phyloP scores from a whole-genome alignment of 768 basidiomycete genomes.

The Mycena haematopus region DNA sequence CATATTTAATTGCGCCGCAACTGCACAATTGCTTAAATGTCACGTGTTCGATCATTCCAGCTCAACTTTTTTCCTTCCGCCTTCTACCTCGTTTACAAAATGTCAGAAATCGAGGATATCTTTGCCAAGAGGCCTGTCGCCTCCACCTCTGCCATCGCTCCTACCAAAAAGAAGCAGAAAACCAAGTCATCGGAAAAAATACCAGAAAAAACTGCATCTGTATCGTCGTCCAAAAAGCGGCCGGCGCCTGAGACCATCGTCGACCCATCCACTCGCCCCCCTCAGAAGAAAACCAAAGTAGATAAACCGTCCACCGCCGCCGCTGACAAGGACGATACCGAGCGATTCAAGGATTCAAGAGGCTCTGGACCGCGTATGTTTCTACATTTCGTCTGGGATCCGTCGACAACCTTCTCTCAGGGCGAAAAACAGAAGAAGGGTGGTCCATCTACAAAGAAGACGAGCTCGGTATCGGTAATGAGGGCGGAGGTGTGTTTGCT shows the following conservation, averaged over 20 bases:
- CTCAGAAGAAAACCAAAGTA: constrained; percentile 48
- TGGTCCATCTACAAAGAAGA: constrained; percentile 82
- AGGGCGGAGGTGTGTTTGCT: constrained; percentile 69
- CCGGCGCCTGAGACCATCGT: constrained; percentile 66
- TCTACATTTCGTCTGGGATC: constrained; percentile 12
- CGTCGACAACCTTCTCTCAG: constrained; percentile 44
- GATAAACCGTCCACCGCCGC: constrained; percentile 25
- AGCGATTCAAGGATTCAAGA: constrained; percentile 75
- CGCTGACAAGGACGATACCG: constrained; percentile 43
- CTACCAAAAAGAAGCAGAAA: constrained; percentile 56
- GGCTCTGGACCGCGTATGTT: constrained; percentile 73
- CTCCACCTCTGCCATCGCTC: constrained; percentile 37
- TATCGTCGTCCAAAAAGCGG: constrained; percentile 42
- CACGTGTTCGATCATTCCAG: too few species aligned
- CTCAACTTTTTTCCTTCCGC: background rate
- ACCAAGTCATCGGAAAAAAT: constrained; percentile 43
- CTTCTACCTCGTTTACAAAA: constrained; percentile 47
- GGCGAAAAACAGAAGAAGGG: constrained; percentile 81
- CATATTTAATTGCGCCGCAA: background rate
- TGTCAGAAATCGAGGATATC: constrained; percentile 88
- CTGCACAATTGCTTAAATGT: background rate
- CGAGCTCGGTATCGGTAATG: constrained; percentile 72
- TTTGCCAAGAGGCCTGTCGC: constrained; percentile 53
- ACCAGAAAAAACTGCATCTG: constrained; percentile 19
- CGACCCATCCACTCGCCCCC: constrained; percentile 59